phyloP scores from a whole-genome alignment of 176 grass and related monocot genomes.

The Triticum turgidum region DNA sequence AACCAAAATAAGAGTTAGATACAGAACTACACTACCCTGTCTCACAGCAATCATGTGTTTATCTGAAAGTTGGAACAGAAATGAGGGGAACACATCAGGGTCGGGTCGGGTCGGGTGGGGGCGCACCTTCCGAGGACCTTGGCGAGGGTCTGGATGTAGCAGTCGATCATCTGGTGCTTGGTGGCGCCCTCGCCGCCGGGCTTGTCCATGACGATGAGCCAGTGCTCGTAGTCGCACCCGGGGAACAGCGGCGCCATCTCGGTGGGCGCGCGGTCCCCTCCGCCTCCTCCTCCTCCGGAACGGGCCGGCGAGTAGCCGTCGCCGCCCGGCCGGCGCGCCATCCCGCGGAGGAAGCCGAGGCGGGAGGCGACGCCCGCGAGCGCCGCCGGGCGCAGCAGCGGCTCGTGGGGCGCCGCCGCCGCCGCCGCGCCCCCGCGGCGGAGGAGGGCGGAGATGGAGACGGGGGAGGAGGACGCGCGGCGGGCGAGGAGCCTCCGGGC shows the following conservation, averaged over 20 bases:
- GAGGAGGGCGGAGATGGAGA: slow-evolving; percentile 26
- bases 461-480: slow-evolving; percentile 24
- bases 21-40: background rate
- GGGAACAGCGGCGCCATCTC: slow-evolving; percentile 94
- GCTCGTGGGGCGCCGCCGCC: background rate
- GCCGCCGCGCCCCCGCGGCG: background rate
- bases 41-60: background rate
- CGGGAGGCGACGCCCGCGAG: slow-evolving; percentile 25
- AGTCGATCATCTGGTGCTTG: slow-evolving; percentile 98
- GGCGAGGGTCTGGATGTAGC: slow-evolving; percentile 90
- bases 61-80: background rate
- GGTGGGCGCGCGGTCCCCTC: slow-evolving; percentile 66
- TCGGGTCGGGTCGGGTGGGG: background rate
- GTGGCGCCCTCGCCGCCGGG: slow-evolving; percentile 78
- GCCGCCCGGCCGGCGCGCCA: slow-evolving; percentile 46
- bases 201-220: slow-evolving; percentile 98
- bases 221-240: slow-evolving; percentile 97
- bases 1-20: background rate
- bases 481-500: slow-evolving; percentile 56
- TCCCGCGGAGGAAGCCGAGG: slow-evolving; percentile 43
- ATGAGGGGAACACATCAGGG: background rate
- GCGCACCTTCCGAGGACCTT: slow-evolving; percentile 76
- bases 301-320: slow-evolving; percentile 33
- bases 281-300: slow-evolving; percentile 18
- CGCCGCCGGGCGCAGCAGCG: slow-evolving; percentile 34